phyloP scores from a whole-genome alignment of 441 rosid genomes.

The Iberis amara region DNA sequence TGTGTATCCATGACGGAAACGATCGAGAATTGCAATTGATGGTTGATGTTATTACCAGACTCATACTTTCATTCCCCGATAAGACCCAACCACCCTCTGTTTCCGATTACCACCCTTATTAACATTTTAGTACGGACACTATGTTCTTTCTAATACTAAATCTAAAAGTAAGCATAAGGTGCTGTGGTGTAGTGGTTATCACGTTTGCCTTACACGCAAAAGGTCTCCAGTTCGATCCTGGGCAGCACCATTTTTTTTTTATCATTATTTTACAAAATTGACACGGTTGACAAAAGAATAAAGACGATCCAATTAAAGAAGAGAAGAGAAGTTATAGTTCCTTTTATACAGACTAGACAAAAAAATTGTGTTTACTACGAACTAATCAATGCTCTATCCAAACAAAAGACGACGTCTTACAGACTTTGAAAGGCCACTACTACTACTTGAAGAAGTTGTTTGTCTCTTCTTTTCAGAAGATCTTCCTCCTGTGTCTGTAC shows the following conservation, averaged over 20 bases:
- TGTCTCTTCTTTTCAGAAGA: slow-evolving; percentile 41
- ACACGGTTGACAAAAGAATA: too few relatives aligned
- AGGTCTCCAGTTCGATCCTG: slow-evolving; percentile 77
- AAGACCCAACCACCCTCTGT: neutral
- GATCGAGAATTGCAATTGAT: slow-evolving; percentile 20
- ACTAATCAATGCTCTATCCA: slow-evolving; percentile 20
- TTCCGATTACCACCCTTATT: neutral
- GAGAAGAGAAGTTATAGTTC: too few relatives aligned
- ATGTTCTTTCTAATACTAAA: too few relatives aligned
- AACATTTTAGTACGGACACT: too few relatives aligned
- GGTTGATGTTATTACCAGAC: slow-evolving; percentile 22
- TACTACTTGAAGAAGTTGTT: slow-evolving; percentile 30
- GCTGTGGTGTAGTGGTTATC: slow-evolving; percentile 92
- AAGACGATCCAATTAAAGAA: too few relatives aligned
- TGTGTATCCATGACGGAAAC: neutral
- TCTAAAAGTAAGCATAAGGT: slow-evolving; percentile 5
- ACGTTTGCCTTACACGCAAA: slow-evolving; percentile 75
- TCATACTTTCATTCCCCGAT: slow-evolving; percentile 18
- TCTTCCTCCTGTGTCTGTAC: slow-evolving; percentile 27
- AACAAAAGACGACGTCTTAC: slow-evolving; percentile 73
- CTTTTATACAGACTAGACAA: slow-evolving; percentile 1
- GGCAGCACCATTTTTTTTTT: slow-evolving; percentile 46
- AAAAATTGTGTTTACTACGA: neutral
- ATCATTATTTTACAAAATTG: neutral
- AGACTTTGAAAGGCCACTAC: slow-evolving; percentile 48